Base-by-base conservation (phyloP, 2,329 filamentous ascomycete species). In the Colletotrichum endophyticum region DNA sequence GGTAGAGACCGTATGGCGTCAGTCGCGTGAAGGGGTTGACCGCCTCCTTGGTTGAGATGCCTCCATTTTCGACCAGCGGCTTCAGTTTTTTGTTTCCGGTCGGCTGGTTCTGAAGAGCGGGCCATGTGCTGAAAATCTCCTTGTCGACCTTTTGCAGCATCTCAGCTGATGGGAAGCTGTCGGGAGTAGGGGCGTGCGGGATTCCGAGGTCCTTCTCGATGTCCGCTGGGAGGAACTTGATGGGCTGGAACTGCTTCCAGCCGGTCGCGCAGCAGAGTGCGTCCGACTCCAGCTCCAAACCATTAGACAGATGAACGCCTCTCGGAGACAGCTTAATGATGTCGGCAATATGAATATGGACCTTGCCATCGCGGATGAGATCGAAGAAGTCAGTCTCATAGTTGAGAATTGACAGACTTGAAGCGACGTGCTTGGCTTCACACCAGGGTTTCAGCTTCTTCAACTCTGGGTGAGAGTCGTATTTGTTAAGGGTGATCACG, bases 351-450 rank as follows among this genome's bases (percentile, higher is more conserved):
- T 92, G 87, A 5, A 93, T 82, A 13, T 84, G 84, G 66, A 93
- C 86, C 57, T 82, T 87, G n/a, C 90, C 91, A 22, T 84, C 80
- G 49, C 86, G 86, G 19, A 93, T 87, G 16, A 92, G 82, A 5
- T 91, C 89, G 78, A 92, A 90, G 79, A 93, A 89, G 79, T 90
- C 86, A 6, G 86, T 89, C 1, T 88, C 86, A 78, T 91, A 93
- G 81, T 93, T 94, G 69, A 91, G 85, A 67, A 94, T 92, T 68
- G 89, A 90, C 28, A 93, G 85, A 6, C 87, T 89, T 9, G 87
- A 87, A 3, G 87, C 91, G 6, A 88, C 87, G 83, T 89, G 93
- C 81, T 90, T 88, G 39, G 87, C 81, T 4, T 85, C 81, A 19
- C 84, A 86, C 87, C 89, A 90, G 0, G 90, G 89, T 81, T 89